Conservation (phyloP, 1,284 basidiomycete genomes). For the Grifola frondosa region DNA sequence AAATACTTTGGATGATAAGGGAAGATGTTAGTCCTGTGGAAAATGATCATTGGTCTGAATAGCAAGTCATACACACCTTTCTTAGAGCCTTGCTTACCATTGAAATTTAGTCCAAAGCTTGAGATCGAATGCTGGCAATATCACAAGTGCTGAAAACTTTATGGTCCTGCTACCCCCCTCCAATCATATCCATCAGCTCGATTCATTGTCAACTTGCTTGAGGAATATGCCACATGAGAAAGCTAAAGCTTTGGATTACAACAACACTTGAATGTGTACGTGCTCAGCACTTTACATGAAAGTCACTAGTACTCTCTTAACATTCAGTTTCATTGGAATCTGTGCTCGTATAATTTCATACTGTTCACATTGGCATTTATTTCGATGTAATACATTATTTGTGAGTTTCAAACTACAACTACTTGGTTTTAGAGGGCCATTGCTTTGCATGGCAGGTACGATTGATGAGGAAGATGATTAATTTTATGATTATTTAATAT, state of each 20-base stretch:
- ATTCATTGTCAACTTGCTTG: slow-evolving; percentile 5
- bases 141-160: not conserved
- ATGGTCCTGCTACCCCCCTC: not conserved
- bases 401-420: too few relatives aligned
- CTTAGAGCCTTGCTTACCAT: slow-evolving; percentile 1
- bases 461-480: too few relatives aligned
- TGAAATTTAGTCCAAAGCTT: too few relatives aligned
- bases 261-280: slow-evolving; percentile 5
- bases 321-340: too few relatives aligned
- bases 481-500: too few relatives aligned
- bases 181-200: not conserved
- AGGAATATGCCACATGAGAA: slow-evolving; percentile 2
- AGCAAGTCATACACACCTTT: slow-evolving; percentile 1
- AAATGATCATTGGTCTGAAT: slow-evolving; percentile 5
- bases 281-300: too few relatives aligned
- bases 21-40: not conserved
- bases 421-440: too few relatives aligned
- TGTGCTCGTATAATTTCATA: too few relatives aligned
- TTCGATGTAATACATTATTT: too few relatives aligned
- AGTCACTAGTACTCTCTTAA: too few relatives aligned
- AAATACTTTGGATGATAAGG: slow-evolving; percentile 9
- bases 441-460: too few relatives aligned
- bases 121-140: slow-evolving; percentile 3
- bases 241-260: slow-evolving; percentile 5
- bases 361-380: too few relatives aligned